phyloP scores from a whole-genome alignment of 805 yeast species.

The Zygosaccharomyces gambellarensis region DNA sequence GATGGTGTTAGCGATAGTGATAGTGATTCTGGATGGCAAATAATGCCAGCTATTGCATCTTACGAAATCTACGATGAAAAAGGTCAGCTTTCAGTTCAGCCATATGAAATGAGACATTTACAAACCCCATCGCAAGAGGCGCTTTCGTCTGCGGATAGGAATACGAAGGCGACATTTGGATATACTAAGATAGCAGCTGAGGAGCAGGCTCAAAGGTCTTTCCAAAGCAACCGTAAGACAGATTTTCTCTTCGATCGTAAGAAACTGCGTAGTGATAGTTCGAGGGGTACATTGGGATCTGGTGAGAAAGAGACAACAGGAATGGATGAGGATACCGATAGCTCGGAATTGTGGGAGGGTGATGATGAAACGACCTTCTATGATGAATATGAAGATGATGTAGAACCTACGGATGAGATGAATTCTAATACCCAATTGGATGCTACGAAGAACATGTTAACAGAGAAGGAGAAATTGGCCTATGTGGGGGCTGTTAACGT shows the following conservation, averaged over 20 bases:
- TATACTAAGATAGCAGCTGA: slow-evolving; percentile 87
- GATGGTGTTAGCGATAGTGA: neutral
- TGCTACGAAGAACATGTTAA: slow-evolving; percentile 73
- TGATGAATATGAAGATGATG: slow-evolving; percentile 40
- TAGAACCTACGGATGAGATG: slow-evolving; percentile 33
- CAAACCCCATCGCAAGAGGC: slow-evolving; percentile 19
- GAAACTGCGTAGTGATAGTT: slow-evolving; percentile 22
- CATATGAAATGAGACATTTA: slow-evolving; percentile 13
- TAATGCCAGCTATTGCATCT: slow-evolving; percentile 78
- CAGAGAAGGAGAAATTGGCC: slow-evolving; percentile 84
- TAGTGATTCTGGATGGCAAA: slow-evolving; percentile 65
- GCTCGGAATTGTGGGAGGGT: slow-evolving; percentile 24
- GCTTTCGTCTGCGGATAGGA: slow-evolving; percentile 3
- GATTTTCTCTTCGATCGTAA: slow-evolving; percentile 48
- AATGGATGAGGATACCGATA: slow-evolving; percentile 21
- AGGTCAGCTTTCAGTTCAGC: slow-evolving; percentile 55
- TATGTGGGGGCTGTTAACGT: slow-evolving; percentile 82
- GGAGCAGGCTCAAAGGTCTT: slow-evolving; percentile 74
- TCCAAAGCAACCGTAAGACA: slow-evolving; percentile 49
- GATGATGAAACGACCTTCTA: slow-evolving; percentile 33
- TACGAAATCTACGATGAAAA: slow-evolving; percentile 74
- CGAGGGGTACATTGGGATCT: slow-evolving; percentile 3
- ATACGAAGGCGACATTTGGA: slow-evolving; percentile 42
- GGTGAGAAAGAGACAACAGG: slow-evolving; percentile 29
- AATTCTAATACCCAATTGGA: slow-evolving; percentile 50